Conservation (phyloP, 2,329 filamentous ascomycete genomes). For the Ophiosphaerella korrae region DNA sequence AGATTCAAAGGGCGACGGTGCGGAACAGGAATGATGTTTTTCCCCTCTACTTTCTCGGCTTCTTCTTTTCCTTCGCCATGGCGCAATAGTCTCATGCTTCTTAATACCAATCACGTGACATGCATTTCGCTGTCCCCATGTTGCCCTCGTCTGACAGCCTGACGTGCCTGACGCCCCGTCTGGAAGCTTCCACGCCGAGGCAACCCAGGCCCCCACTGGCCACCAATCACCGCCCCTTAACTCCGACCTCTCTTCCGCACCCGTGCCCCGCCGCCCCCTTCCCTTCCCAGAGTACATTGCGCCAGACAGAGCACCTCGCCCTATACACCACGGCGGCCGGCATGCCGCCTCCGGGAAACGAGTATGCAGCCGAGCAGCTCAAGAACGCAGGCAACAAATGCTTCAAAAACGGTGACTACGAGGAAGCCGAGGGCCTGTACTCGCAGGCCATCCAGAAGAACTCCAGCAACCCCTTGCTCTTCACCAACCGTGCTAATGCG, state of each 20-base stretch:
- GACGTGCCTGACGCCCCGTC: slow-evolving; percentile 5
- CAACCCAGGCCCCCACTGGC: too few relatives aligned
- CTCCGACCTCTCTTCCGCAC: slow-evolving; percentile 25
- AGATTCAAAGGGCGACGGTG: slow-evolving; percentile 17
- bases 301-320: not conserved
- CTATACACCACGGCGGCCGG: not conserved
- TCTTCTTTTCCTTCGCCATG: too few relatives aligned
- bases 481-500: slow-evolving; percentile 87
- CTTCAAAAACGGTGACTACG: slow-evolving; percentile 69
- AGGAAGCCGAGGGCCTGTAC: slow-evolving; percentile 70
- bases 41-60: too few relatives aligned
- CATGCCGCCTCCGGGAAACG: slow-evolving; percentile 37
- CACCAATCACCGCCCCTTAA: slow-evolving; percentile 27
- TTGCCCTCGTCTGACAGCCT: too few relatives aligned
- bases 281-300: too few relatives aligned
- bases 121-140: not conserved
- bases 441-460: slow-evolving; percentile 81
- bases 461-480: slow-evolving; percentile 76
- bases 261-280: not conserved
- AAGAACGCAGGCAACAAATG: slow-evolving; percentile 64
- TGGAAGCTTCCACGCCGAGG: slow-evolving; percentile 29
- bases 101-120: not conserved
- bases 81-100: not conserved
- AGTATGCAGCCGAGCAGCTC: slow-evolving; percentile 52
- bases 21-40: not conserved